These are phyloP conservation scores for Ogataea siamensis DNA, from an alignment of 805 yeast species.

Conservation along the genomic window DNA sequence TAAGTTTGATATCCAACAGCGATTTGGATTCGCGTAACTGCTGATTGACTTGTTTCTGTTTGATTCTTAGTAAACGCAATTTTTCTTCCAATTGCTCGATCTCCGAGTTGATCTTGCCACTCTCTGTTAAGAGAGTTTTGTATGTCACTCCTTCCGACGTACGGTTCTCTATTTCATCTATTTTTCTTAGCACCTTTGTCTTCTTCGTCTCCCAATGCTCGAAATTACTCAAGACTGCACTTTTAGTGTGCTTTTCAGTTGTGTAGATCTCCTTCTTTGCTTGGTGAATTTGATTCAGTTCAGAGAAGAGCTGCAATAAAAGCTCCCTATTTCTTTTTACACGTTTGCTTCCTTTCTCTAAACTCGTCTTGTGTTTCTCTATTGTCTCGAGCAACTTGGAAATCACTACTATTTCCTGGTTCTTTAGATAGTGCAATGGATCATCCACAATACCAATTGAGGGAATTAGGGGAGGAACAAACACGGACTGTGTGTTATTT, in stretches of 20 bases:
- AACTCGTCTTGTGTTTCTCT: slow-evolving; percentile 27
- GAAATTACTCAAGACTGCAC: slow-evolving; percentile 32
- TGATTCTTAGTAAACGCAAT: slow-evolving; percentile 34
- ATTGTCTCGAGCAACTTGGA: slow-evolving; percentile 28
- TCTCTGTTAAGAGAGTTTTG: slow-evolving; percentile 34
- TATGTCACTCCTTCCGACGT: slow-evolving; percentile 44
- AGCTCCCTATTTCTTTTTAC: slow-evolving; percentile 31
- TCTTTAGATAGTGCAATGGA: slow-evolving; percentile 35
- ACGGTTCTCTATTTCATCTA: slow-evolving; percentile 38
- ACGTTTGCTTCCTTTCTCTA: slow-evolving; percentile 36
- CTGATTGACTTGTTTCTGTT: slow-evolving; percentile 33
- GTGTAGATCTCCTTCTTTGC: slow-evolving; percentile 47
- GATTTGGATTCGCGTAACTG: slow-evolving; percentile 49
- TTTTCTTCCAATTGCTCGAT: slow-evolving; percentile 39
- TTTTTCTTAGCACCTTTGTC: slow-evolving; percentile 33
- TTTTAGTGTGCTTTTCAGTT: slow-evolving; percentile 35
- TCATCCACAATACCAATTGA: slow-evolving; percentile 26
- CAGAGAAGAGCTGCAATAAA: slow-evolving; percentile 31
- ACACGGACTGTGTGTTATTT: slow-evolving; percentile 6
- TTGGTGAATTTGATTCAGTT: slow-evolving; percentile 42
- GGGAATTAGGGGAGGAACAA: slow-evolving; percentile 18
- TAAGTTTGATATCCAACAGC: slow-evolving; percentile 46
- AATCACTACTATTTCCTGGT: slow-evolving; percentile 29
- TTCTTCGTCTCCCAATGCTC: slow-evolving; percentile 42
- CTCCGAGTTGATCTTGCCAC: slow-evolving; percentile 36